Base-by-base conservation (phyloP, 192 early-diverging fungal genomes). In the Funneliformis mosseae region DNA sequence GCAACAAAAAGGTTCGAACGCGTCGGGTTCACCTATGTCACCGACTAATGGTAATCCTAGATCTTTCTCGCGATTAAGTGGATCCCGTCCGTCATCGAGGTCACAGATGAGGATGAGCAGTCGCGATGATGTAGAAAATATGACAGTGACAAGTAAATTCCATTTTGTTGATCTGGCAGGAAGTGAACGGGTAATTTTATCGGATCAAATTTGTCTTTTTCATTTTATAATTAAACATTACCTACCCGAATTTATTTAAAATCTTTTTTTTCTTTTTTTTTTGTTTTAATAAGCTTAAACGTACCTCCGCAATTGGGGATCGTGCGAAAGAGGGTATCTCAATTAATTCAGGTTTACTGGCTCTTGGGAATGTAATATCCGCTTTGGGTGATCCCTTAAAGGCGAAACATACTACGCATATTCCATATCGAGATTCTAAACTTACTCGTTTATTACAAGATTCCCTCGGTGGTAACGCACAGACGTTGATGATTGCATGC, bases 91-190 rank as follows among this genome's bases (percentile, higher is more conserved):
- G 39, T 33, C 81, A n/a, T 45, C 80, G 5, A 67, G 72, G 64
- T 46, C 75, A 45, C 50, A 43, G 39, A 39, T 38, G 14, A 50
- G 77, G 10, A 42, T 68, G 28, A 50, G 80, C 50, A 71, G 70
- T 75, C 38, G 70, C 62, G 70, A 85, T 16, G 86, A 88, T 33
- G 91, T 86, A 10, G 91, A 91, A 69, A 88, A 88, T 82, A 81
- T 93, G 18, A 85, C 87, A 5, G 83, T 95, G 16, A 88, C 88
- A 7, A 96, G 95, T 42, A 99, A 99, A 85, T 96, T 99, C 75
- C 95, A 98, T 83, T 99, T 99, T 89, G 98, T 99, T 16, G 98
- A 99, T 88, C 86, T 99, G 84, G 98, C 98, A 25, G 98, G 98
- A 41, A 96, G 95, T 64, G 98, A 99, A 86, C 85, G 95, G 45